phyloP scores from a whole-genome alignment of 768 basidiomycete genomes.

The Leccinum rimulosum region DNA sequence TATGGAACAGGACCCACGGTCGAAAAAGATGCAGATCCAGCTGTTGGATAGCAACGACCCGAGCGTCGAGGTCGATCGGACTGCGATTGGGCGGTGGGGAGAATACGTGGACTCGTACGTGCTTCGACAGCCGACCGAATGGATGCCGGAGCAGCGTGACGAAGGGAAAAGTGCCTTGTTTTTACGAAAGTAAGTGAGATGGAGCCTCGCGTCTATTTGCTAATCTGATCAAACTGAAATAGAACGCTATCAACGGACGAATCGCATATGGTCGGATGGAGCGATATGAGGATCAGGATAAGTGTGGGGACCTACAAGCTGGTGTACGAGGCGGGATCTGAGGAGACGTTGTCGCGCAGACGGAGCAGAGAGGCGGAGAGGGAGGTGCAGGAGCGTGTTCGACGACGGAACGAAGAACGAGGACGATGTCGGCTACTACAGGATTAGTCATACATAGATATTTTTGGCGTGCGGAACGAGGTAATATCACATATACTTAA shows the following conservation, averaged over 20 bases:
- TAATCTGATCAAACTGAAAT: conserved; percentile 40
- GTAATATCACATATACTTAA: conserved; percentile 12
- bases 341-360: conserved; percentile 49
- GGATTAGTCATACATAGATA: conserved; percentile 7
- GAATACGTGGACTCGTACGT: conserved; percentile 75
- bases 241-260: conserved; percentile 46
- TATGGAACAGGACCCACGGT: conserved; percentile 48
- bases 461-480: conserved; percentile 17
- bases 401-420: conserved; percentile 55
- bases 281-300: conserved; percentile 47
- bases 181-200: conserved; percentile 53
- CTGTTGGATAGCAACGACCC: conserved; percentile 63
- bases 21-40: conserved; percentile 57
- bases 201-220: conserved; percentile 8
- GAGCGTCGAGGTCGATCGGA: conserved; percentile 55
- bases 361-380: conserved; percentile 34
- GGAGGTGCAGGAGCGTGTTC: conserved; percentile 38
- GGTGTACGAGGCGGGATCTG: conserved; percentile 63
- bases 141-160: conserved; percentile 46
- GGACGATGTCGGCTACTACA: conserved; percentile 40
- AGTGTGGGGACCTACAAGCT: conserved; percentile 62
- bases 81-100: conserved; percentile 58
- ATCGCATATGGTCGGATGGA: conserved; percentile 14
- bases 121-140: conserved; percentile 68
- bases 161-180: conserved; percentile 43